Base-by-base conservation (phyloP, 2,329 filamentous ascomycete species). In the Colletotrichum destructivum region DNA sequence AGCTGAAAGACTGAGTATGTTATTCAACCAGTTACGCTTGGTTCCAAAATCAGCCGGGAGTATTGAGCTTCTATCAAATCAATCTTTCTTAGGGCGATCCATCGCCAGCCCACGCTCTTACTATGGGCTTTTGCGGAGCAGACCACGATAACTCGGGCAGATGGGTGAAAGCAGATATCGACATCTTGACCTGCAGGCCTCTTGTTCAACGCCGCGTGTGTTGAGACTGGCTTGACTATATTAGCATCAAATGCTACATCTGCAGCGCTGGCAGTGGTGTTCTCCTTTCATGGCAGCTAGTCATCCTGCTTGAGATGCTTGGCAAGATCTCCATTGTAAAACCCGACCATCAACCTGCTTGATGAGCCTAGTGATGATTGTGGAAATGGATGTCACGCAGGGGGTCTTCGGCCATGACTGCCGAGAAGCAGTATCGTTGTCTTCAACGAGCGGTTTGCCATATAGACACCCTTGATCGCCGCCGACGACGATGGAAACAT, bases 261-360 rank as follows among this genome's bases (percentile, higher is more conserved):
- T 83, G 92, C 0, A 89, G 88, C 2, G 90, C 88, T 0, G 90
- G 89, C 23, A 89, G 89, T 7, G 89, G 89, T 23, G 89, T 2
- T 86, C 84, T 3, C 87, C 88, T 1, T 89, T 88, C 73, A 31
- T 78, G 86, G 2, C 80, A 83, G 40, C 85, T 87, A 80, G 81
- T 90, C 18, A 85, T 85, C 8, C 81, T 90, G 11, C 82, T 86
- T 9, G 80, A 86, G 54, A 85, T 87, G 69, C 81, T 91, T 8
- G 84, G 85, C 4, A 79, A 80, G 5, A 88, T 88, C 0, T 85
- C 84, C 7, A 81, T 82, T 0, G 84, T 90, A 40, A 83, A 83
- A 42, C 85, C 91, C 0, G 81, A 31, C 7, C 31, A 31, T 91
- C 12, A 86, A 82, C 62, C 84, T 87, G 0, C 76, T 84, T 13